Conservation (phyloP, 2,329 filamentous ascomycete genomes). For the Lasiodiplodia theobromae region DNA sequence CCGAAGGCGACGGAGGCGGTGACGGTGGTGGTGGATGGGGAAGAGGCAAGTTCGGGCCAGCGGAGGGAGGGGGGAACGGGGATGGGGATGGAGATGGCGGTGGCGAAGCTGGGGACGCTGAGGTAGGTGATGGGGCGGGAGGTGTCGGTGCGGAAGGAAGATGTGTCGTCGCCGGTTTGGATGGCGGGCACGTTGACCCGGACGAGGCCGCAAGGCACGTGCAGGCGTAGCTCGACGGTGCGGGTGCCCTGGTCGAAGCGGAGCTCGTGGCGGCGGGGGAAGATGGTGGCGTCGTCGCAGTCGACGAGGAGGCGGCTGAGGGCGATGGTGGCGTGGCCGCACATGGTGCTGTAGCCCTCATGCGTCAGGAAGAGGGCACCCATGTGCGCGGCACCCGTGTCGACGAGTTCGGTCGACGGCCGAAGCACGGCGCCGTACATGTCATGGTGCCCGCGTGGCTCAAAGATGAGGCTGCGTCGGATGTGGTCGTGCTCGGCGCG, state of each 20-base stretch:
- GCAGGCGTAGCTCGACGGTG: constrained; percentile 45
- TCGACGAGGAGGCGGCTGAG: constrained; percentile 49
- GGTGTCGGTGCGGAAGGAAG: constrained; percentile 44
- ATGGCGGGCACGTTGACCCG: constrained; percentile 48
- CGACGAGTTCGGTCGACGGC: constrained; percentile 52
- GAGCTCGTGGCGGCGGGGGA: constrained; percentile 47
- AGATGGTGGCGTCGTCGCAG: constrained; percentile 46
- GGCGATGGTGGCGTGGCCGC: constrained; percentile 61
- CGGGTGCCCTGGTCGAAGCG: constrained; percentile 35
- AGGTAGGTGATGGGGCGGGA: constrained; percentile 50
- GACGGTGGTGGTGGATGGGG: not conserved
- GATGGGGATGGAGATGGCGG: constrained; percentile 43
- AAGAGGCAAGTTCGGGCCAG: constrained; percentile 49
- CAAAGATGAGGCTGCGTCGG: constrained; percentile 52
- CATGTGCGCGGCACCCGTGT: constrained; percentile 52
- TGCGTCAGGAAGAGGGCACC: constrained; percentile 58
- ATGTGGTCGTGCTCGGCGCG: constrained; percentile 50
- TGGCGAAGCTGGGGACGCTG: constrained; percentile 52
- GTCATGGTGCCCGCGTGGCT: constrained; percentile 58
- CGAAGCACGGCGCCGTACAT: constrained; percentile 61
- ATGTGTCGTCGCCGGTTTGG: not conserved
- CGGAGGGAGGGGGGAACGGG: constrained; percentile 38
- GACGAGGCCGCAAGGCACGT: constrained; percentile 56
- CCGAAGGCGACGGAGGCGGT: constrained; percentile 44
- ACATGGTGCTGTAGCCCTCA: constrained; percentile 59